Conservation (phyloP, 2,329 filamentous ascomycete species). For the Exophiala lecanii-corni region DNA sequence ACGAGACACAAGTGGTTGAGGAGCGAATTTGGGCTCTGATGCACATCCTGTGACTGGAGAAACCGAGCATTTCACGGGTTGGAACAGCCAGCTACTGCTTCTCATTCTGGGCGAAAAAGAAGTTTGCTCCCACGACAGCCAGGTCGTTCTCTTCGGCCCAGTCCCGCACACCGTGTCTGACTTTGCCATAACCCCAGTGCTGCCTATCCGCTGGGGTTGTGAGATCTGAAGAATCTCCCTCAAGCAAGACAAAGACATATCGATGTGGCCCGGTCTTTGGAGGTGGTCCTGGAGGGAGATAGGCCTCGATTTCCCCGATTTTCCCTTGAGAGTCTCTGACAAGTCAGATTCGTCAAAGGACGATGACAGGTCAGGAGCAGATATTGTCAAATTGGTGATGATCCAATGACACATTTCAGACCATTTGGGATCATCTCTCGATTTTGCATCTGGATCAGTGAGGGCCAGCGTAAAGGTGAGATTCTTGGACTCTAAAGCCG, state of each 20-base stretch:
- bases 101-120: constrained; percentile 29
- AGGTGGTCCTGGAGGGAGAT: constrained; percentile 52
- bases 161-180: constrained; percentile 45
- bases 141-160: constrained; percentile 31
- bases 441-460: constrained; percentile 57
- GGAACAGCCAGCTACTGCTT: constrained; percentile 20
- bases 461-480: constrained; percentile 45
- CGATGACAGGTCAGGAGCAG: constrained; percentile 11
- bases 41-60: background rate
- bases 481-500: constrained; percentile 26
- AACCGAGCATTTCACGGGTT: background rate
- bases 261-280: constrained; percentile 53
- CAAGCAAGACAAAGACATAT: constrained; percentile 53
- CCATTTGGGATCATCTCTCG: constrained; percentile 50
- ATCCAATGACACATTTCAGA: constrained; percentile 56
- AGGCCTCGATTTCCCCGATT: constrained; percentile 42
- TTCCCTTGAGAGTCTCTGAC: constrained; percentile 12
- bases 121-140: constrained; percentile 29
- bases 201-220: constrained; percentile 41
- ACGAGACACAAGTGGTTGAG: background rate
- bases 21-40: constrained; percentile 4
- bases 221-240: constrained; percentile 34
- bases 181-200: constrained; percentile 52
- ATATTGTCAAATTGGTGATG: constrained; percentile 28
- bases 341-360: constrained; percentile 1